Evolutionary conservation across 148 eudicot species (phyloP).

Genomic region (Amaranthus palmeri): DNA sequence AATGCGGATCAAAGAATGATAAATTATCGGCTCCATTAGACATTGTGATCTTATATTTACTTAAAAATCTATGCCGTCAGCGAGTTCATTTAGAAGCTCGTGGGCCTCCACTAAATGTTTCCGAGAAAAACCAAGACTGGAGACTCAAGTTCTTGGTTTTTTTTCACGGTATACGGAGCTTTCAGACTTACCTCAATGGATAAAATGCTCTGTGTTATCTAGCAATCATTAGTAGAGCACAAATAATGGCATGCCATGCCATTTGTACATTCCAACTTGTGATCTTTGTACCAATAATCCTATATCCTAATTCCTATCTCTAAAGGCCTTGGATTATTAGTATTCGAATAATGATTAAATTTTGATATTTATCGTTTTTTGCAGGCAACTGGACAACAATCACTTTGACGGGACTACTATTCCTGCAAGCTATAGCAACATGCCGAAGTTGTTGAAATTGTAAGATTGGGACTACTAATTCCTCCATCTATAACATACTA

Average conservation of each 20-base stretch:
- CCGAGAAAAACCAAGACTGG: no score
- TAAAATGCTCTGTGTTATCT: neutral
- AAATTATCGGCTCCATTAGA: no score
- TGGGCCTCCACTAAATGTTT: no score
- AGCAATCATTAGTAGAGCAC: neutral
- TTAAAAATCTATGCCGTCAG: no score
- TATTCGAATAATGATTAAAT: neutral
- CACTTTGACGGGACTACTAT: constrained; percentile 55
- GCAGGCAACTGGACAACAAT: constrained; percentile 81
- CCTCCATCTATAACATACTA: no score
- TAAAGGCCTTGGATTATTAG: neutral
- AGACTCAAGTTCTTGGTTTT: no score
- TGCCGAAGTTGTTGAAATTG: constrained; percentile 60
- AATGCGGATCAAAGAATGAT: no score
- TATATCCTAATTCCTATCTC: neutral
- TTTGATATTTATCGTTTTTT: constrained; percentile 4
- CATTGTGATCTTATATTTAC: no score
- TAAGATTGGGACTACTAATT: constrained; percentile 23
- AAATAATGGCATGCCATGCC: neutral
- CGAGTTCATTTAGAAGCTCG: no score
- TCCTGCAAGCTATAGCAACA: constrained; percentile 53
- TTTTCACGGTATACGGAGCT: neutral
- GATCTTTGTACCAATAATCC: neutral
- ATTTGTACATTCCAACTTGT: neutral
- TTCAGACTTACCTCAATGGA: neutral